A percentile compares a stretch with the other conserved stretches of the same genome.
phyloP scores from a whole-genome alignment of 83 land plant species.

The Larix sibirica region DNA sequence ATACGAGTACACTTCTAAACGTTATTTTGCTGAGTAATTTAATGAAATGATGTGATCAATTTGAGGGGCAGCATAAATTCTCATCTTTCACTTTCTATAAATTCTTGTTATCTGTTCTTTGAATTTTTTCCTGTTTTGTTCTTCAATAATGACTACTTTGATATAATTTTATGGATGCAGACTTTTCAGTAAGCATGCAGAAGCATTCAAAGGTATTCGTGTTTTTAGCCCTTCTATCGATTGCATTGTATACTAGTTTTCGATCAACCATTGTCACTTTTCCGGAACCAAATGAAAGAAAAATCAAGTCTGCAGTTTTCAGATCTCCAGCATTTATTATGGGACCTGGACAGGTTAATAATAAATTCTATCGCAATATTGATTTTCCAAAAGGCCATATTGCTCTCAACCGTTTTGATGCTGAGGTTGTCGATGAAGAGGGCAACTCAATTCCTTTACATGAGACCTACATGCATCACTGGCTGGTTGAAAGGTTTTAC shows the following conservation, averaged over 20 bases:
- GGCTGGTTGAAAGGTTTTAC: slow-evolving; percentile 60
- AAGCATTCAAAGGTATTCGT: background rate
- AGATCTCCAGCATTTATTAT: slow-evolving; percentile 62
- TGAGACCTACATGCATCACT: slow-evolving; percentile 90
- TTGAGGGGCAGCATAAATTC: background rate
- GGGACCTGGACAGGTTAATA: slow-evolving; percentile 71
- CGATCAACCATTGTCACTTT: background rate
- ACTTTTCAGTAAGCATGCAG: background rate
- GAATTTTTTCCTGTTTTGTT: background rate
- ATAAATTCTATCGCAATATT: slow-evolving; percentile 52
- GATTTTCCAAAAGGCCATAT: slow-evolving; percentile 83
- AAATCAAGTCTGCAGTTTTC: slow-evolving; percentile 39
- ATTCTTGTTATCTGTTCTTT: background rate
- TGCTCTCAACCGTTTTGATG: slow-evolving; percentile 61
- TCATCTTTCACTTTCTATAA: background rate
- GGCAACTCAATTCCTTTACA: slow-evolving; percentile 75
- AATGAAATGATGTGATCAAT: background rate
- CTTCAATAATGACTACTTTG: background rate
- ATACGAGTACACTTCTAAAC: background rate
- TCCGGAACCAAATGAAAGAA: background rate
- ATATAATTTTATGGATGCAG: background rate
- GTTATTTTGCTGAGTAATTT: background rate
- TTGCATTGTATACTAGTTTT: background rate
- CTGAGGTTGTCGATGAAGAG: slow-evolving; percentile 79
- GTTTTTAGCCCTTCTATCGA: background rate